These are phyloP conservation scores for Lactarius indigo DNA, from an alignment of 768 basidiomycete species.

Conservation along the genomic window DNA sequence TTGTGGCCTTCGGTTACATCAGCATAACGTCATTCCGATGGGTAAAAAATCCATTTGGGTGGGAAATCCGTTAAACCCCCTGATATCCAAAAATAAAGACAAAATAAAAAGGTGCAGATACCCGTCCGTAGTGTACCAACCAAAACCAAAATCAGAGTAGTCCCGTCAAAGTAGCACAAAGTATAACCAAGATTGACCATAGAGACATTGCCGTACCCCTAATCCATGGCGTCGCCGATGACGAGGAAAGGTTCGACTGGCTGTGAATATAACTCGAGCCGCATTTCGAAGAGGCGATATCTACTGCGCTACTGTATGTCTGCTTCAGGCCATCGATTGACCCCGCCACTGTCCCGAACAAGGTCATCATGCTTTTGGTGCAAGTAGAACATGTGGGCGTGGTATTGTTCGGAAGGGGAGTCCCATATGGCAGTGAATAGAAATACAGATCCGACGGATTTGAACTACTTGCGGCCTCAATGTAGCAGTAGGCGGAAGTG, in stretches of 20 bases:
- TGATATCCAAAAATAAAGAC: neutral
- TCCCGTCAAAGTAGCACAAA: constrained; percentile 7
- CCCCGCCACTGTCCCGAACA: constrained; percentile 44
- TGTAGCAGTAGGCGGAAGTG: constrained; percentile 68
- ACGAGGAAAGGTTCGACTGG: constrained; percentile 3
- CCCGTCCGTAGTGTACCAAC: too few species aligned
- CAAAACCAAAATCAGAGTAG: constrained; percentile 2
- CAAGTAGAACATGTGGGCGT: constrained; percentile 61
- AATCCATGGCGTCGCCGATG: constrained; percentile 3
- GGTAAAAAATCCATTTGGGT: neutral
- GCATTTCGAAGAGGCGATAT: constrained; percentile 45
- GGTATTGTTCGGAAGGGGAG: constrained; percentile 46
- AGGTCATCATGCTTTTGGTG: constrained; percentile 52
- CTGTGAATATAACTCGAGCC: constrained; percentile 43
- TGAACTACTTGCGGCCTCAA: constrained; percentile 53
- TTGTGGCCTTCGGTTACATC: too few species aligned
- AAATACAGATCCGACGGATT: constrained; percentile 70
- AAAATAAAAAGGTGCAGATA: neutral
- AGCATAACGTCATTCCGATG: neutral
- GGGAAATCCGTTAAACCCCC: neutral
- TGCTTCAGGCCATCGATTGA: constrained; percentile 38
- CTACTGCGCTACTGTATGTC: constrained; percentile 50
- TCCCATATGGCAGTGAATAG: constrained; percentile 65
- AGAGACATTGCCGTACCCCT: neutral
- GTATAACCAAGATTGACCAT: neutral